Evolutionary conservation across 257 asterid species (phyloP).

Genomic region (Misopates orontium): DNA sequence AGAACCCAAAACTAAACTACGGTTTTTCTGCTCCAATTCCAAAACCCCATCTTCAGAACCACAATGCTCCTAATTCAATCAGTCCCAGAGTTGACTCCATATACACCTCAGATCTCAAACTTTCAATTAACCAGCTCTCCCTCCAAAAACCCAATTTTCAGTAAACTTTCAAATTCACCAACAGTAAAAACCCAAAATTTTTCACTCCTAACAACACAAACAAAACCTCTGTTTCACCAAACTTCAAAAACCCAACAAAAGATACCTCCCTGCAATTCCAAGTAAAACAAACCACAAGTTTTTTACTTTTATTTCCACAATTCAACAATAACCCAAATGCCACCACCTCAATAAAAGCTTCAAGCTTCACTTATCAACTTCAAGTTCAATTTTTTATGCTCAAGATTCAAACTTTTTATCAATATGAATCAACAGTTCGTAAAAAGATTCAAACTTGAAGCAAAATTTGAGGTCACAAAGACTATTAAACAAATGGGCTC

Average conservation of each 20-base stretch:
- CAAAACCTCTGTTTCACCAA: constrained; percentile 34
- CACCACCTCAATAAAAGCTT: constrained; percentile 38
- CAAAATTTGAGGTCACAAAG: constrained; percentile 31
- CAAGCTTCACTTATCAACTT: constrained; percentile 55
- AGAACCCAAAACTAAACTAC: constrained; percentile 45
- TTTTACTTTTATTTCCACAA: constrained; percentile 25
- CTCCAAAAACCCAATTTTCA: constrained; percentile 60
- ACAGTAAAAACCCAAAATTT: constrained; percentile 21
- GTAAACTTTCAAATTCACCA: constrained; percentile 29
- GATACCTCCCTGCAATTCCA: constrained; percentile 50
- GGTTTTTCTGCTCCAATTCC: constrained; percentile 51
- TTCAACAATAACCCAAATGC: constrained; percentile 40
- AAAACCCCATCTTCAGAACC: constrained; percentile 48
- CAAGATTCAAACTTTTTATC: constrained; percentile 37
- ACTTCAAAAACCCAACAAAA: constrained; percentile 33
- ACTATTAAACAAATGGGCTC: constrained; percentile 26
- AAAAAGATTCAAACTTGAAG: constrained; percentile 49
- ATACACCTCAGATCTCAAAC: constrained; percentile 58
- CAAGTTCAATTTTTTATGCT: constrained; percentile 47
- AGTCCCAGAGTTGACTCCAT: constrained; percentile 40
- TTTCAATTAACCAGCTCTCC: constrained; percentile 61
- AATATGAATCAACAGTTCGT: constrained; percentile 34
- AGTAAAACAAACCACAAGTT: constrained; percentile 47
- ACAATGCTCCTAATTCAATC: constrained; percentile 32
- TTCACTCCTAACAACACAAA: constrained; percentile 29